Evolutionary conservation across 306 rosid species (phyloP), one percentile per base, ranked within the genome.

Genomic region (Sesbania bispinosa): DNA sequence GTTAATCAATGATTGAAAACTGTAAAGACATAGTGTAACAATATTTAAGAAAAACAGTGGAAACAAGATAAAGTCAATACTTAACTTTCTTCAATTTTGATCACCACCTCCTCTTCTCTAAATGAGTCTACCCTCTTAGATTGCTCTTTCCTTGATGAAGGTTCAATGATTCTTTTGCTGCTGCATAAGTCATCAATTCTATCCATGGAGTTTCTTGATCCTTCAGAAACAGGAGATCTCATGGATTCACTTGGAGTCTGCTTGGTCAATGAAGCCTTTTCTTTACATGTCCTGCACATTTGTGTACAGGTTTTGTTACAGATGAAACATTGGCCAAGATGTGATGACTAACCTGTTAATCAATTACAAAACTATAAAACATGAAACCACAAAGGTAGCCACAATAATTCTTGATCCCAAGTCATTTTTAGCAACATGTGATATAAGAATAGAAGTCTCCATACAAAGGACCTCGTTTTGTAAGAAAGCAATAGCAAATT

Each of bases 21-120:
- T 19, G 33, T 2, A 11, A 43, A 27, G 29, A 43, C 29, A 11
- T 3, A 1, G 7, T 15, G 9, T 20, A 24, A 43, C 15, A 42
- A 26, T n/a, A 10, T 58, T 75, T 38, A 41, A 62, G 79, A 61
- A 51, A 27, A 71, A 30, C 4, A 51, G n/a, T 59, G 57, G 76
- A 79, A 45, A 38, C 20, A 11, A 55, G 59, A 67, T 63, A 3
- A 43, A 67, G 50, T 62, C 78, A 59, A 67, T 58, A 80, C 98
- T 93, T 88, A 93, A 88, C 98, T 90, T 93, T 93, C 98, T 75
- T 93, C 98, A 3, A 88, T 84, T 85, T 87, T 88, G 86, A 88
- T 81, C 69, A 88, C 89, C 39, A 84, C 81, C 65, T 90, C 96
- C 53, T 88, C 92, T 81, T 82, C 93, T 78, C 89, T 69, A 18